A percentile compares a stretch with the other conserved stretches of the same genome.
phyloP scores from a whole-genome alignment of 208 protist species.

The Borovskyia barvae region DNA sequence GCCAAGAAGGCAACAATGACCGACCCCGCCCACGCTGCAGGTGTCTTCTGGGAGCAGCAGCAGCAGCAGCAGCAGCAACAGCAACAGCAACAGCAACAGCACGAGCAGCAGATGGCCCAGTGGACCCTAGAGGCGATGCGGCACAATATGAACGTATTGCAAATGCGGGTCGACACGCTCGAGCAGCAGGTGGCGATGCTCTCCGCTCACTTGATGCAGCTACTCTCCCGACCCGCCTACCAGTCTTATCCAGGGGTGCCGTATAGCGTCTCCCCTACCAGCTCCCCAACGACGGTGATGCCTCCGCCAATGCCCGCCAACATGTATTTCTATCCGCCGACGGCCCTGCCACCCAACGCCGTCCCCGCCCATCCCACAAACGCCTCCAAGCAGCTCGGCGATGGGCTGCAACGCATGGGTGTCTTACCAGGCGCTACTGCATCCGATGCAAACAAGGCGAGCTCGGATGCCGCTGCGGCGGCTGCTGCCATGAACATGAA shows the following conservation, averaged over 20 bases:
- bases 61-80: slow-evolving; percentile 20
- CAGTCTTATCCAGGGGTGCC: slow-evolving; percentile 18
- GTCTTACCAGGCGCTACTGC: slow-evolving; percentile 11
- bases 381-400: slow-evolving; percentile 30
- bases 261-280: slow-evolving; percentile 10
- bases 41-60: slow-evolving; percentile 22
- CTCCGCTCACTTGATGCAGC: slow-evolving; percentile 15
- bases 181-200: slow-evolving; percentile 30
- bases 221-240: slow-evolving; percentile 4
- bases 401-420: slow-evolving; percentile 36
- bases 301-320: slow-evolving; percentile 14
- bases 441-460: slow-evolving; percentile 10
- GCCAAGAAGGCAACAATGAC: no score
- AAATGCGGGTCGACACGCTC: slow-evolving; percentile 41
- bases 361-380: background rate
- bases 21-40: slow-evolving; percentile 6
- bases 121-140: slow-evolving; percentile 23
- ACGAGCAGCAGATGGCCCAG: slow-evolving; percentile 7
- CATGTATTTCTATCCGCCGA: slow-evolving; percentile 19
- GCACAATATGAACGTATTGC: slow-evolving; percentile 29
- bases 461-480: slow-evolving; percentile 2
- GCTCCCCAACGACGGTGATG: slow-evolving; percentile 8
- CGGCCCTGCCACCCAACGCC: slow-evolving; percentile 4
- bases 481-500: slow-evolving; percentile 13
- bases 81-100: slow-evolving; percentile 11